Base-by-base conservation (phyloP, 1,284 basidiomycete genomes). In the Phylloporus sp. region DNA sequence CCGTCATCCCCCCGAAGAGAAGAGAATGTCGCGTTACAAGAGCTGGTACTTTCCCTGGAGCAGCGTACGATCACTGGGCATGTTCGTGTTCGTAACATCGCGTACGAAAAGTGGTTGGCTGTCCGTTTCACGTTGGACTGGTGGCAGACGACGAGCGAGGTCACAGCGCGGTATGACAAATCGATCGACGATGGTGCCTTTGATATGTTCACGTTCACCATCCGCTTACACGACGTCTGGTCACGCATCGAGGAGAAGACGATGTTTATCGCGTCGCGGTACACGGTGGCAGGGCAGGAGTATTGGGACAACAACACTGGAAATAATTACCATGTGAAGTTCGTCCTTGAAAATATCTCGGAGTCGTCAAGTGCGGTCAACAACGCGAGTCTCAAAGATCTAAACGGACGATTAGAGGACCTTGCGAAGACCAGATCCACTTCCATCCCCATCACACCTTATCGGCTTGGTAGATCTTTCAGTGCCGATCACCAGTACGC, bases 121-220 rank as follows among this genome's bases (percentile, higher is more conserved):
- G 88, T 95, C 28, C 89, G 96, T 46, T 98, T 98, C 79, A 98
- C 96, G 3, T 86, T 96, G 69, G 96, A 98, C 76, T 85, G 84
- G 72, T 98, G 97, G 96, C 93, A 95, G 77, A 98, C 96, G 42
- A 96, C 94, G 63, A 95, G 91, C 75, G 96, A 98, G 78, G 93
- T 98, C 53, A 88, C 90, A 2, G 96, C 90, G 29, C 87, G 86
- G 51, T 92, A 94, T 76, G 78, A 86, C 57, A 89, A 91, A 68
- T 89, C 90, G 29, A 69, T 90, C 24, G 81, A 82, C 62, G 78
- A 78, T n/a, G 84, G 82, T 50, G 67, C 73, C 40, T 87, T 87
- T 71, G 95, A 96, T 74, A 75, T 87, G 28, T 93, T 93, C 74
- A 73, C 79, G 39, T 93, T 93, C 73, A 77, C 76, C n/a, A 87